Base-by-base conservation (phyloP, 768 basidiomycete species). In the Hypholoma sublateritium region DNA sequence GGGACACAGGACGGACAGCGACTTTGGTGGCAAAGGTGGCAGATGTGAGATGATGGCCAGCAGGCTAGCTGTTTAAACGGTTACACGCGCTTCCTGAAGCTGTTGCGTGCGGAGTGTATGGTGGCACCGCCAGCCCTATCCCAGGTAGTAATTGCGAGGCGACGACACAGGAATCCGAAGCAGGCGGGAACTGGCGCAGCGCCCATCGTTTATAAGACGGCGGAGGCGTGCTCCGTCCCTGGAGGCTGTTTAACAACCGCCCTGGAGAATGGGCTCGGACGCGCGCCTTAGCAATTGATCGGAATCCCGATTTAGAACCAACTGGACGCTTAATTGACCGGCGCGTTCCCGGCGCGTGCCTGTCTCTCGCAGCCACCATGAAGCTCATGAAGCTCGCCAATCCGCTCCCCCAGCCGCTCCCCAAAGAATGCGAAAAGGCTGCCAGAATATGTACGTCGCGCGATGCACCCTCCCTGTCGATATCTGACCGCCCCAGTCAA, bases 361-460 rank as follows among this genome's bases (percentile, higher is more conserved):
- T 55, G 44, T 35, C 53, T 55, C 46, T n/a, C 35, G 32, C 46
- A 9, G 25, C 21, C 54, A 25, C 45, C 55, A 56, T 56, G 53
- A 55, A 55, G 53, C 37, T 55, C 67, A 81, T 78, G 77, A 81
- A 81, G 63, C 69, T 81, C 56, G 76, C 73, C 57, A 80, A 67
- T 58, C 81, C 81, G 16, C 60, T 83, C 3, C 81, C 82, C 5
- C 81, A 82, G 68, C 75, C 82, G 3, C 75, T 96, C 36, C 83
- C 85, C 12, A 94, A 91, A 55, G 94, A 97, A 74, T 93, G 92
- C 65, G 71, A 75, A 47, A 97, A 96, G 70, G 93, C 93, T 22
- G 85, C 91, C 8, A 92, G 87, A 67, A 97, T 95, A 57, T 87
- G 93, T 91, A 59, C 53, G 88, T 36, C 53, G 34, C 19, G 19